A percentile compares a stretch with the other conserved stretches of the same genome.
phyloP scores from a whole-genome alignment of 306 rosid species.

The Echinosophora koreensis region DNA sequence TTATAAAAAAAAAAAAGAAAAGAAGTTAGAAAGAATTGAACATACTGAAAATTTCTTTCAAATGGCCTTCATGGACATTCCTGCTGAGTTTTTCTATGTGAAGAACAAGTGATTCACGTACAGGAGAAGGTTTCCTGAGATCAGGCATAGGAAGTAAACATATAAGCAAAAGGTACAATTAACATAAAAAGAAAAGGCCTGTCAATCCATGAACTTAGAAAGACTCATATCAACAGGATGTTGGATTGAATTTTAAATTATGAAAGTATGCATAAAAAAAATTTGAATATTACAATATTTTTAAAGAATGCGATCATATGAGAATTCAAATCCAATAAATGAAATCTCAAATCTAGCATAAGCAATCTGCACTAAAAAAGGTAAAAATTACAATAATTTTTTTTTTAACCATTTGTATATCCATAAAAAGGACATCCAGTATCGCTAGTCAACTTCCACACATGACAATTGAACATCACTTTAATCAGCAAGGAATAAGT shows the following conservation, averaged over 20 bases:
- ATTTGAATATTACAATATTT: neutral
- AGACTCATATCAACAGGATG: neutral
- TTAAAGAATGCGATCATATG: neutral
- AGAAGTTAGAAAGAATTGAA: conserved; percentile 33
- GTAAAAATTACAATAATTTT: neutral
- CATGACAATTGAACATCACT: neutral
- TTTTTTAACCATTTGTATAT: neutral
- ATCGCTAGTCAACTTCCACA: neutral
- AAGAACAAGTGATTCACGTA: conserved; percentile 84
- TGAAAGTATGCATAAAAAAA: conserved; percentile 7
- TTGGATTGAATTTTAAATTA: conserved; percentile 16
- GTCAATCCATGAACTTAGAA: conserved; percentile 2
- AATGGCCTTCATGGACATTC: conserved; percentile 97
- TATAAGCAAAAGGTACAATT: conserved; percentile 5
- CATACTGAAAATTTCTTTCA: conserved; percentile 92
- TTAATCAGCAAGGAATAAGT: neutral
- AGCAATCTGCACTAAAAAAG: neutral
- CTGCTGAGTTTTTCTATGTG: conserved; percentile 88
- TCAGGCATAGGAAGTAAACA: conserved; percentile 21
- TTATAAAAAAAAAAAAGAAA: neutral
- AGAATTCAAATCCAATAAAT: conserved; percentile 22
- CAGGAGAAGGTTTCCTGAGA: conserved; percentile 92
- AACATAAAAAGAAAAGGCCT: neutral
- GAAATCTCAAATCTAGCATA: conserved; percentile 13
- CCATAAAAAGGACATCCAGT: neutral